Conservation (phyloP, 805 yeast genomes). For the Torulaspora indica region DNA sequence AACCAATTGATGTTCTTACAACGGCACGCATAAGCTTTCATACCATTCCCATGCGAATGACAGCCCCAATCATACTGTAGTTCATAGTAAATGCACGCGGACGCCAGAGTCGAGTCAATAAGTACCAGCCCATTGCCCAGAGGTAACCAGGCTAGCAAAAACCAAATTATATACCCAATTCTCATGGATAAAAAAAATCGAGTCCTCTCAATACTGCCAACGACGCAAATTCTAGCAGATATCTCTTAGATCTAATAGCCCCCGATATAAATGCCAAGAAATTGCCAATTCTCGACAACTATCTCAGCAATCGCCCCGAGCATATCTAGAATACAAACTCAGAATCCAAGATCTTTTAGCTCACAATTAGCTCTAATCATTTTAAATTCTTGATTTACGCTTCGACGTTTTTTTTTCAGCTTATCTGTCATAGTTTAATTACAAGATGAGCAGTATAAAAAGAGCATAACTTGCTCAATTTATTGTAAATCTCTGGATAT, state of each 20-base stretch:
- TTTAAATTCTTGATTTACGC: neutral
- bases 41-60: constrained; percentile 34
- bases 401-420: neutral
- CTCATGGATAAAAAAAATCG: neutral
- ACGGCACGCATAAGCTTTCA: constrained; percentile 38
- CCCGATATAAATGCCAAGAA: neutral
- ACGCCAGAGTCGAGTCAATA: constrained; percentile 39
- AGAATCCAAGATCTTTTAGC: neutral
- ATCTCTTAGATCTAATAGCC: neutral
- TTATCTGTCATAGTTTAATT: neutral
- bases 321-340: neutral
- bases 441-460: constrained; percentile 1
- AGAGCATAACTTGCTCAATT: constrained; percentile 6
- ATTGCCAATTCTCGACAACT: too few relatives aligned
- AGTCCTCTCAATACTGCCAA: too few relatives aligned
- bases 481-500: neutral
- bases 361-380: neutral
- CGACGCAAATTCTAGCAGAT: neutral
- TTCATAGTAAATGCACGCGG: constrained; percentile 41
- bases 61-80: constrained; percentile 44
- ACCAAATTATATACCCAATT: neutral
- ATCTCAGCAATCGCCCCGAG: too few relatives aligned
- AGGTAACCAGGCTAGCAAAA: neutral
- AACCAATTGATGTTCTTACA: constrained; percentile 43
- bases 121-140: constrained; percentile 11